Evolutionary conservation across 306 rosid species (phyloP).

Genomic region (Medicago arabica): DNA sequence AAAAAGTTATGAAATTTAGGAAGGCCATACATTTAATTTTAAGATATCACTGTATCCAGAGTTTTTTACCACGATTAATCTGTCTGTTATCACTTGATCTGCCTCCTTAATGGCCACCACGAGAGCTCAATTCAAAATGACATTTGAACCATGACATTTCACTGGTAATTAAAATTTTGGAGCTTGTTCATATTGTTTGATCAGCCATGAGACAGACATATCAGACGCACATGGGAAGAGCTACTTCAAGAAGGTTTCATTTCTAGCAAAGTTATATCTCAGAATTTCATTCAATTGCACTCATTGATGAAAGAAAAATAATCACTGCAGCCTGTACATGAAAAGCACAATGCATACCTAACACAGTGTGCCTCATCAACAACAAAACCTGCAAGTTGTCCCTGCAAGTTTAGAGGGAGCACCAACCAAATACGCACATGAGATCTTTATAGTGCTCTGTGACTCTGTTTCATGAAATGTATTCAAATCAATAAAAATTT

Average conservation of each 20-base stretch:
- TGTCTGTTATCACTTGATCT: not conserved
- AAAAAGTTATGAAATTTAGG: conserved; percentile 24
- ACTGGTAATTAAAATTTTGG: conserved; percentile 31
- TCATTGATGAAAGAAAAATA: conserved; percentile 27
- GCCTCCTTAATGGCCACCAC: conserved; percentile 1
- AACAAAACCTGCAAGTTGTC: conserved; percentile 85
- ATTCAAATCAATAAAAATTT: conserved; percentile 39
- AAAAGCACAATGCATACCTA: conserved; percentile 64
- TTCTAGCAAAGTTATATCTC: conserved; percentile 28
- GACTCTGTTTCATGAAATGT: conserved; percentile 9
- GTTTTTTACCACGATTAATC: conserved; percentile 13
- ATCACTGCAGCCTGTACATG: conserved; percentile 23
- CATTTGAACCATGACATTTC: conserved; percentile 30
- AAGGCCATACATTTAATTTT: conserved; percentile 29
- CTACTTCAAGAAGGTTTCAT: conserved; percentile 35
- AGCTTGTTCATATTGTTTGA: conserved; percentile 35
- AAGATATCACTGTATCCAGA: conserved; percentile 27
- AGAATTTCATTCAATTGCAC: conserved; percentile 21
- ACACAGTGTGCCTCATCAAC: conserved; percentile 98
- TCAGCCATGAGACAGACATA: conserved; percentile 17
- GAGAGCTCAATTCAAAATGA: conserved; percentile 36
- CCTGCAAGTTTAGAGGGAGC: conserved; percentile 64
- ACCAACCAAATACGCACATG: conserved; percentile 40
- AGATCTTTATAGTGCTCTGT: conserved; percentile 29
- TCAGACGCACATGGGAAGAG: conserved; percentile 25